phyloP scores from a whole-genome alignment of 2,329 filamentous ascomycete species.

The Thermomyces lanuginosus region DNA sequence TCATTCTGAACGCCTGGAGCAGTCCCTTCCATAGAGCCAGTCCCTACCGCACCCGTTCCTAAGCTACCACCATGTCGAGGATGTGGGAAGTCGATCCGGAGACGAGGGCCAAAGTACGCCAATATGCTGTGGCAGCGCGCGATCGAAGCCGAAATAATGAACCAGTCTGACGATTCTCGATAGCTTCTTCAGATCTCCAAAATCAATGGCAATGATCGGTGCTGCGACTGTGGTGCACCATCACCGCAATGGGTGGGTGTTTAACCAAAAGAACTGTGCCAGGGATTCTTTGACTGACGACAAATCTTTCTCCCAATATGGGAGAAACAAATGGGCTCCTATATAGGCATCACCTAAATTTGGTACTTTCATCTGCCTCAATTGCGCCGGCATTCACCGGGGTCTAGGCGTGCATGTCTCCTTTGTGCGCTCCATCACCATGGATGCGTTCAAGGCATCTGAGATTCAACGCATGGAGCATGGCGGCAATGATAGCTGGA shows the following conservation, averaged over 20 bases:
- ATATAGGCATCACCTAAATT: conserved; percentile 81
- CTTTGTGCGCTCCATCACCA: conserved; percentile 92
- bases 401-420: conserved; percentile 95
- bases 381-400: conserved; percentile 85
- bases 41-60: no score
- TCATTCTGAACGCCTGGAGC: no score
- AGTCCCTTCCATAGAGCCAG: no score
- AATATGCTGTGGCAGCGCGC: not conserved
- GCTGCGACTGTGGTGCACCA: conserved; percentile 89
- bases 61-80: conserved; percentile 43
- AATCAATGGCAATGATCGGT: conserved; percentile 70
- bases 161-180: conserved; percentile 3
- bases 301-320: not conserved
- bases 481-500: conserved; percentile 80
- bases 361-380: conserved; percentile 95
- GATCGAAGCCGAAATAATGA: no score
- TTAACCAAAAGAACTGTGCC: no score
- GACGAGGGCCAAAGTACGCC: conserved; percentile 71
- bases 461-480: conserved; percentile 90
- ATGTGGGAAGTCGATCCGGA: conserved; percentile 99
- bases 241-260: conserved; percentile 92
- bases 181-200: conserved; percentile 86
- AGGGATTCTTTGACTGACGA: conserved; percentile 1
- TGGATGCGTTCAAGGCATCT: conserved; percentile 91
- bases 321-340: no score